Percentiles rank a stretch among this genome's conserved stretches.
Evolutionary conservation across 176 grass and related monocot species (phyloP).

Genomic region (Hordeum marinum): DNA sequence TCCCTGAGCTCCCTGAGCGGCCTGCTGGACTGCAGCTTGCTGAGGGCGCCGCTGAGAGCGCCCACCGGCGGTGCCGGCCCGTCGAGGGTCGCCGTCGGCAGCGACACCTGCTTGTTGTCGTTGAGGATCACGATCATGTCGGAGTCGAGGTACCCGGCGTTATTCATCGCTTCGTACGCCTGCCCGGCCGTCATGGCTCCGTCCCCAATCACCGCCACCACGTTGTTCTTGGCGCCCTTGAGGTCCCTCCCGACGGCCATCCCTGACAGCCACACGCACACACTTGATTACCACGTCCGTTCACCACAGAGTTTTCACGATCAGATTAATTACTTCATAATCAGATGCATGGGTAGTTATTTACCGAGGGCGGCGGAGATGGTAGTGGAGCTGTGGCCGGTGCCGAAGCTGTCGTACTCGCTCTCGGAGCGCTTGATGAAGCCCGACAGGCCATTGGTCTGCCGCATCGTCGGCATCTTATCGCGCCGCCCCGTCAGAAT

Average conservation of each 20-base stretch:
- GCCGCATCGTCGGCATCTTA: slow-evolving; percentile 94
- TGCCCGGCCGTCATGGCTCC: slow-evolving; percentile 96
- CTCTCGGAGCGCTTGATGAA: slow-evolving; percentile 90
- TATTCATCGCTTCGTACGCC: slow-evolving; percentile 99
- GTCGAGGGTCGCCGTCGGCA: slow-evolving; percentile 90
- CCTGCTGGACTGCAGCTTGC: slow-evolving; percentile 84
- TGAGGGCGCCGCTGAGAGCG: slow-evolving; percentile 86
- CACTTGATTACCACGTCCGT: neutral
- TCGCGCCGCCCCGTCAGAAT: slow-evolving; percentile 90
- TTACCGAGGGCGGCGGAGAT: slow-evolving; percentile 92
- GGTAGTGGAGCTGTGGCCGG: slow-evolving; percentile 93
- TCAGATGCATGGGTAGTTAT: neutral
- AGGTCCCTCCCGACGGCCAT: slow-evolving; percentile 95
- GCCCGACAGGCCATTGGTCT: slow-evolving; percentile 81
- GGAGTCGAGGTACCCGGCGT: slow-evolving; percentile 93
- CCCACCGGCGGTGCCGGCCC: slow-evolving; percentile 91
- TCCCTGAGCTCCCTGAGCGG: slow-evolving; percentile 94
- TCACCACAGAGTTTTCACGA: neutral
- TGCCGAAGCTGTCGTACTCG: slow-evolving; percentile 88
- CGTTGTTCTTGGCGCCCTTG: slow-evolving; percentile 85
- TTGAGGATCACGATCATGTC: slow-evolving; percentile 99
- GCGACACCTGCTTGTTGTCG: slow-evolving; percentile 98
- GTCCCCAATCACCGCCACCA: slow-evolving; percentile 91
- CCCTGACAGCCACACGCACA: slow-evolving; percentile 21
- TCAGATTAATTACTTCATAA: neutral